These are phyloP conservation scores for Penicillium sp. DNA, from an alignment of 2,329 filamentous ascomycete genomes.

Conservation along the genomic window DNA sequence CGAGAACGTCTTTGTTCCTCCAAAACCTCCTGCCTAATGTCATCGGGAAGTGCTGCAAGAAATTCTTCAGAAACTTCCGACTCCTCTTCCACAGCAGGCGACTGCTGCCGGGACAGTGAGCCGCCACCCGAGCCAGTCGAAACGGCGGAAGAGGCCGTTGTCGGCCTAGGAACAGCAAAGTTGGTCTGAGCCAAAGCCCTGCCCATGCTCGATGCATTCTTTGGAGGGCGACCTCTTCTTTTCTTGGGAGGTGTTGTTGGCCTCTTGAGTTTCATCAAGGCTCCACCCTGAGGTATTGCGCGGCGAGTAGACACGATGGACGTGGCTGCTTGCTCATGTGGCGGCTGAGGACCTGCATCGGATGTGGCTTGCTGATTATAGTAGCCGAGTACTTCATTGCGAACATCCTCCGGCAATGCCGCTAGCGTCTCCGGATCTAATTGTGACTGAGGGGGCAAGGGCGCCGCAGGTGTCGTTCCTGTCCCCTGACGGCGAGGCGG, in stretches of 20 bases:
- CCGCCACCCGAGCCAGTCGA: constrained; percentile 6
- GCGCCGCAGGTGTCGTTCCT: constrained; percentile 28
- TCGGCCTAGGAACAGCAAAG: constrained; percentile 48
- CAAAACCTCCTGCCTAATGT: constrained; percentile 71
- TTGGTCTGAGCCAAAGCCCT: constrained; percentile 67
- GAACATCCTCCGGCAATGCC: constrained; percentile 77
- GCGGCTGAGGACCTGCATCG: constrained; percentile 13
- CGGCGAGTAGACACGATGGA: constrained; percentile 41
- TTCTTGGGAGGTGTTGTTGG: constrained; percentile 63
- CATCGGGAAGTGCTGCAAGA: constrained; percentile 73
- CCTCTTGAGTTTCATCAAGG: constrained; percentile 33
- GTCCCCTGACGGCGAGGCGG: constrained; percentile 22
- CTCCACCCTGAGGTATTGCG: constrained; percentile 33
- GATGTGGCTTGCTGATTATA: constrained; percentile 46
- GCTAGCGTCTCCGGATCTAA: constrained; percentile 79
- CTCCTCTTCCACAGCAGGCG: constrained; percentile 25
- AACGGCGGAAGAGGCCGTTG: constrained; percentile 10
- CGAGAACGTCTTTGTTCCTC: constrained; percentile 61
- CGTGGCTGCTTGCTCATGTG: constrained; percentile 26
- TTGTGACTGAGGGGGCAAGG: constrained; percentile 61
- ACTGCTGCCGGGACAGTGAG: constrained; percentile 16
- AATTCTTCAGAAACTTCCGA: constrained; percentile 60
- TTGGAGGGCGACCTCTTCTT: constrained; percentile 48
- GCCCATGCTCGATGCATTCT: constrained; percentile 46
- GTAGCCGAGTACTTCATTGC: constrained; percentile 71